These are phyloP conservation scores for Candida coquimbonensis DNA, from an alignment of 805 yeast species.

Conservation along the genomic window DNA sequence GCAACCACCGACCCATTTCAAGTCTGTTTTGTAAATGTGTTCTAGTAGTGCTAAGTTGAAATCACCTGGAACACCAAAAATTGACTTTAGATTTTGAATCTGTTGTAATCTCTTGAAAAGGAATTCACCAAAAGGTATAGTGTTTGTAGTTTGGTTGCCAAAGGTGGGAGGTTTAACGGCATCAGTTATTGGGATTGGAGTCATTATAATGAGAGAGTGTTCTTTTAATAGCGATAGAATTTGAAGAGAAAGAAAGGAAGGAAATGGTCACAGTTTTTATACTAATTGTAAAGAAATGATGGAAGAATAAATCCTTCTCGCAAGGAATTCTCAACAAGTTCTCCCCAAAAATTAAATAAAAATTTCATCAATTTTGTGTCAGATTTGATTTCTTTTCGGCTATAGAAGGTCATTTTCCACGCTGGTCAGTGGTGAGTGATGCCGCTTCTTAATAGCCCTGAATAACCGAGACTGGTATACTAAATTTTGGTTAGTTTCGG, in stretches of 20 bases:
- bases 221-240: not conserved
- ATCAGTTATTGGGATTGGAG: constrained; percentile 1
- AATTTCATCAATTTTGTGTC: constrained; percentile 6
- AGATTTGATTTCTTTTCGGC: constrained; percentile 1
- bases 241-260: not conserved
- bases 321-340: too few species aligned
- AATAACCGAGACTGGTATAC: not conserved
- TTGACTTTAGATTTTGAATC: constrained; percentile 45
- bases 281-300: too few species aligned
- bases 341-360: not conserved
- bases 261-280: not conserved
- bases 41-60: constrained; percentile 65
- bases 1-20: constrained; percentile 77
- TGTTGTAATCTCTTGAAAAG: constrained; percentile 50
- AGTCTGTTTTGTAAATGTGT: constrained; percentile 46
- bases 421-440: too few species aligned
- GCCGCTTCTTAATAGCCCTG: not conserved
- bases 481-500: too few species aligned
- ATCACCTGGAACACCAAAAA: constrained; percentile 80
- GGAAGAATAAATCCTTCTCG: too few species aligned
- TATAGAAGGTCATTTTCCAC: constrained; percentile 1
- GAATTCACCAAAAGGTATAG: constrained; percentile 56
- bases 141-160: not conserved
- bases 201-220: not conserved
- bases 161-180: not conserved